These are phyloP conservation scores for Arachnomyces sp. DNA, from an alignment of 2,329 filamentous ascomycete genomes.

Conservation along the genomic window DNA sequence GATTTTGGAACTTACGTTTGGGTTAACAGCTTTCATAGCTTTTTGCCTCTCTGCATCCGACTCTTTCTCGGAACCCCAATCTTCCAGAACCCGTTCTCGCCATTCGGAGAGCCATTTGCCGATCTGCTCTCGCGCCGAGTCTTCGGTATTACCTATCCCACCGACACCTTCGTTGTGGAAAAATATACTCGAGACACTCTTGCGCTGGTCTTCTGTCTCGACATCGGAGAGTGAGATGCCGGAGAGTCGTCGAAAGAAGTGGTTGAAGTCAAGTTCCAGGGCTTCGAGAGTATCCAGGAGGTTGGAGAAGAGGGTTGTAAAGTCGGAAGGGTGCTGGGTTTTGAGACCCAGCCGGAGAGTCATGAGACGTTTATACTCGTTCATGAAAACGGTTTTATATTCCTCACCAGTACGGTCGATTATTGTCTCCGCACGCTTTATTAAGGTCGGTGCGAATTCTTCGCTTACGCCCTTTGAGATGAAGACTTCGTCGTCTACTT, in stretches of 20 bases:
- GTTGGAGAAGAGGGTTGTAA: constrained; percentile 73
- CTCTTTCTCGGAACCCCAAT: constrained; percentile 62
- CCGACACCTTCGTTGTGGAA: constrained; percentile 69
- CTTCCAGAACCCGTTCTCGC: constrained; percentile 62
- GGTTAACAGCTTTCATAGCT: constrained; percentile 81
- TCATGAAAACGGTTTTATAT: constrained; percentile 77
- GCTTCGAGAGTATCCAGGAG: constrained; percentile 73
- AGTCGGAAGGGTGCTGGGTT: constrained; percentile 62
- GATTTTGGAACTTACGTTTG: constrained; percentile 48
- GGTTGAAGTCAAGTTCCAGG: constrained; percentile 83
- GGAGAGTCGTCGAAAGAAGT: constrained; percentile 79
- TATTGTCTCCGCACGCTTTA: constrained; percentile 72
- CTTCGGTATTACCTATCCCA: constrained; percentile 51
- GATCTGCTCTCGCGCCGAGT: constrained; percentile 58
- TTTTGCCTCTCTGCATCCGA: constrained; percentile 57
- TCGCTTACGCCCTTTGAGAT: constrained; percentile 63
- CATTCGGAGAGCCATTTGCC: constrained; percentile 77
- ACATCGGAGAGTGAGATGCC: constrained; percentile 56
- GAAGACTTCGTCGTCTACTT: constrained; percentile 66
- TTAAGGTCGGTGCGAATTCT: constrained; percentile 60
- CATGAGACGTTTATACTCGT: constrained; percentile 87
- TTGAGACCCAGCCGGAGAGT: constrained; percentile 68
- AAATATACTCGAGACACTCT: constrained; percentile 62
- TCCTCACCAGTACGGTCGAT: constrained; percentile 78
- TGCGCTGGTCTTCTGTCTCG: constrained; percentile 56